Evolutionary conservation across 1,284 basidiomycete genomes (phyloP).

Genomic region (Termitomyces sp.): DNA sequence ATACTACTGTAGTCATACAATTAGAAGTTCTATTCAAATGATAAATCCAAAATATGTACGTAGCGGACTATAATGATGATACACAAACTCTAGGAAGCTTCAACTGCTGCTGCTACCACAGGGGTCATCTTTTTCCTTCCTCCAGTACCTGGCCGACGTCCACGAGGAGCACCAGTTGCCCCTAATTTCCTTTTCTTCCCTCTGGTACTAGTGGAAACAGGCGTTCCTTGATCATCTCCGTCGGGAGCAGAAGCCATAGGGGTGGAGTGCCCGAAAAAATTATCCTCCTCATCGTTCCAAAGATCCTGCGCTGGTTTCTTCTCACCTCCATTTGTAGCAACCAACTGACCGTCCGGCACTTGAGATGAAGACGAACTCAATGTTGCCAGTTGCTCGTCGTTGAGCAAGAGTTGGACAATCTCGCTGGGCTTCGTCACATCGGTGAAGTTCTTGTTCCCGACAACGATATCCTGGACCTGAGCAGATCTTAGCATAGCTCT

Average conservation of each 20-base stretch:
- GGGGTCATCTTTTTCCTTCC: slow-evolving; percentile 29
- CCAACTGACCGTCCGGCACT: slow-evolving; percentile 34
- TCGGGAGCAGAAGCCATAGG: slow-evolving; percentile 24
- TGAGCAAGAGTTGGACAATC: slow-evolving; percentile 92
- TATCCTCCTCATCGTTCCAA: slow-evolving; percentile 81
- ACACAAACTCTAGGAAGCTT: slow-evolving; percentile 3
- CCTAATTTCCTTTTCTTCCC: slow-evolving; percentile 43
- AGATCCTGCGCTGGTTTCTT: slow-evolving; percentile 53
- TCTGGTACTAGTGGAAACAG: slow-evolving; percentile 24
- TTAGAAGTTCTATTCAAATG: background rate
- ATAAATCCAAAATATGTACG: background rate
- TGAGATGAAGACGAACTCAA: slow-evolving; percentile 41
- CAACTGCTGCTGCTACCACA: slow-evolving; percentile 7
- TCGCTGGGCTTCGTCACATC: slow-evolving; percentile 95
- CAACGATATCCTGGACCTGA: slow-evolving; percentile 98
- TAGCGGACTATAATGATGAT: background rate
- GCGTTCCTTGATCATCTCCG: slow-evolving; percentile 33
- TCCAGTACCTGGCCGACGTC: slow-evolving; percentile 33
- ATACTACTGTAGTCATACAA: slow-evolving; percentile 1
- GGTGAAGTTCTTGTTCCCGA: slow-evolving; percentile 92
- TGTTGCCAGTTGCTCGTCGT: slow-evolving; percentile 84
- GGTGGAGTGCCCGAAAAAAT: slow-evolving; percentile 65
- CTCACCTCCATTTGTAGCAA: slow-evolving; percentile 29
- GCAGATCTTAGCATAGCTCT: slow-evolving; percentile 11
- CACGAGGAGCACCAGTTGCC: slow-evolving; percentile 33